Conservation (phyloP, 2,329 filamentous ascomycete species). For the Paecilomyces sp. region DNA sequence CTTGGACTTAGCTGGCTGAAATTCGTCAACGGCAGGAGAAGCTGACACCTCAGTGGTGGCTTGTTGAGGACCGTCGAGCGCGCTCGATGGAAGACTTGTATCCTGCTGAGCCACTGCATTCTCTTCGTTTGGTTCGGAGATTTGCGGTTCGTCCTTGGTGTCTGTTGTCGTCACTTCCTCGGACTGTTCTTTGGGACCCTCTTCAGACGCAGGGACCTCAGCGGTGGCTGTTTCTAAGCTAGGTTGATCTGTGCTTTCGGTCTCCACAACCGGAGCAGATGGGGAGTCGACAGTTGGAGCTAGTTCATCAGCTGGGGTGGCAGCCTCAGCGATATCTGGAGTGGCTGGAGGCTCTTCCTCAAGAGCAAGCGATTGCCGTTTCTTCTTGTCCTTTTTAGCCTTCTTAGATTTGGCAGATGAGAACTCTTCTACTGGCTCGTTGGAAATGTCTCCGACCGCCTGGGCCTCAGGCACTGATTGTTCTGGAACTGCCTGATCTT, state of each 20-base stretch:
- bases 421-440: conserved; percentile 5
- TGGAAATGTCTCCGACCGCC: not conserved
- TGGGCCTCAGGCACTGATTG: not conserved
- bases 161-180: not conserved
- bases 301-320: not conserved
- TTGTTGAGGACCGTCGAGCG: not conserved
- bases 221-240: not conserved
- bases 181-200: not conserved
- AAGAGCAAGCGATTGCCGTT: conserved; percentile 15
- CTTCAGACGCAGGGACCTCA: not conserved
- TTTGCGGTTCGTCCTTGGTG: not conserved
- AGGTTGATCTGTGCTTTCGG: not conserved
- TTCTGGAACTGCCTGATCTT: conserved; percentile 12
- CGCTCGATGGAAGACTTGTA: not conserved
- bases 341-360: conserved; percentile 13
- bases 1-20: conserved; percentile 11
- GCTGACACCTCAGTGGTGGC: not conserved
- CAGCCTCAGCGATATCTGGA: not conserved
- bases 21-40: not conserved
- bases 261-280: not conserved
- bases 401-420: conserved; percentile 21
- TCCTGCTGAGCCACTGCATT: not conserved
- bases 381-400: conserved; percentile 33
- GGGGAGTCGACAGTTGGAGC: not conserved
- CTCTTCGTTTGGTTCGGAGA: not conserved